Conservation (phyloP, 2,329 filamentous ascomycete genomes). For the Arthrobotrys megalospora region DNA sequence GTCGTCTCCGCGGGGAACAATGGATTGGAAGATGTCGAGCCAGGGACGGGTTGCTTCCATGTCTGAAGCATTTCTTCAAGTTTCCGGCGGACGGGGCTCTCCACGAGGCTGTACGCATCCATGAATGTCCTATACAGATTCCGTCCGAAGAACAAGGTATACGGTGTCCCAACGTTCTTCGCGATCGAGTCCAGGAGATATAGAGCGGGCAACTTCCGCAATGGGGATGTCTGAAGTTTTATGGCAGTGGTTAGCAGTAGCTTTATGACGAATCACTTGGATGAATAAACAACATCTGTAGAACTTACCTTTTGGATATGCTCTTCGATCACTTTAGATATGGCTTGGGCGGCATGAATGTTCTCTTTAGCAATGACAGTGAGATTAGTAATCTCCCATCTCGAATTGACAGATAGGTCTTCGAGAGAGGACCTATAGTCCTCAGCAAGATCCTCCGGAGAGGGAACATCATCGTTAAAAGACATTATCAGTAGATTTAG, state of each 20-base stretch:
- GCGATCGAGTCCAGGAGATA: slow-evolving; percentile 98
- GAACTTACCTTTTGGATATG: slow-evolving; percentile 92
- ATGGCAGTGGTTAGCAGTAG: slow-evolving; percentile 67
- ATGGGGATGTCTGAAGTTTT: slow-evolving; percentile 79
- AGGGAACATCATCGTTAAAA: slow-evolving; percentile 63
- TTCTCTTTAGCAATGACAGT: slow-evolving; percentile 98
- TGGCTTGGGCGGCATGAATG: slow-evolving; percentile 93
- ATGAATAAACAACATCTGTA: slow-evolving; percentile 6
- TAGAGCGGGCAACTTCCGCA: slow-evolving; percentile 92
- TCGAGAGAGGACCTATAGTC: slow-evolving; percentile 95
- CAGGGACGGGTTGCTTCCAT: slow-evolving; percentile 97
- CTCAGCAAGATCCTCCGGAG: slow-evolving; percentile 87
- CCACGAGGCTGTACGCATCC: slow-evolving; percentile 93
- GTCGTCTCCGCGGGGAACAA: slow-evolving; percentile 92
- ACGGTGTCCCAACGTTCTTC: slow-evolving; percentile 98
- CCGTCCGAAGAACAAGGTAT: slow-evolving; percentile 92
- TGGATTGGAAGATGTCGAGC: slow-evolving; percentile 90
- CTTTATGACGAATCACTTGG: not conserved
- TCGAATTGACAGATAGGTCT: slow-evolving; percentile 90
- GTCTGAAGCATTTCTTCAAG: slow-evolving; percentile 98
- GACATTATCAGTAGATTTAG: slow-evolving; percentile 39
- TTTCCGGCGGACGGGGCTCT: slow-evolving; percentile 84
- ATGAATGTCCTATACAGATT: slow-evolving; percentile 96
- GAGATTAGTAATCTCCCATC: slow-evolving; percentile 96
- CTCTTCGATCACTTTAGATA: slow-evolving; percentile 89